phyloP scores from a whole-genome alignment of 148 eudicot genomes.

The Dysphania ambrosioides region DNA sequence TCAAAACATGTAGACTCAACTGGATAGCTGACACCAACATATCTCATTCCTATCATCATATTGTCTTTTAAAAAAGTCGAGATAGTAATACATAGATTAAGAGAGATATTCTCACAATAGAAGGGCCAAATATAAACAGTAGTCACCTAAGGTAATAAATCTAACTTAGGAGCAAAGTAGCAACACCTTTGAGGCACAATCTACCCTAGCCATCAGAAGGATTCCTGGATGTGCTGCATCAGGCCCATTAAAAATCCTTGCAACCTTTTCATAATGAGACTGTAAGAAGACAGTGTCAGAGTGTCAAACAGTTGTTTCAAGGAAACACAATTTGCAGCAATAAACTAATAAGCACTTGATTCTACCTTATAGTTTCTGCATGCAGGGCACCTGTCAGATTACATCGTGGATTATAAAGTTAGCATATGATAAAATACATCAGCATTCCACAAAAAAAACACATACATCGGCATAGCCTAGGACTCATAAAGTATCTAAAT shows the following conservation, averaged over 20 bases:
- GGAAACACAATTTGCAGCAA: constrained; percentile 2
- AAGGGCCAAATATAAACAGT: background rate
- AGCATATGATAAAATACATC: background rate
- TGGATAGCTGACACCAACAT: background rate
- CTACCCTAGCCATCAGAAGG: constrained; percentile 84
- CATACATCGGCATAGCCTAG: background rate
- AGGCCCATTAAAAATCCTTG: constrained; percentile 87
- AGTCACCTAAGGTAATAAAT: background rate
- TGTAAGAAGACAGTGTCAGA: constrained; percentile 36
- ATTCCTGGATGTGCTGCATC: constrained; percentile 86
- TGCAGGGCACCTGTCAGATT: constrained; percentile 85
- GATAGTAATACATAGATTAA: background rate
- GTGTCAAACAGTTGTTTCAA: constrained; percentile 7
- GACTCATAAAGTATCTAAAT: background rate
- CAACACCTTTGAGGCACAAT: constrained; percentile 85
- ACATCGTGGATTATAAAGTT: constrained; percentile 25
- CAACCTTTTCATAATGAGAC: constrained; percentile 98
- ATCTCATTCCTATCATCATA: background rate
- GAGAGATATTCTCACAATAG: background rate
- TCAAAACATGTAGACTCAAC: background rate
- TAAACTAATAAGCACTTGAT: constrained; percentile 4
- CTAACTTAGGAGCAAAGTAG: constrained; percentile 27
- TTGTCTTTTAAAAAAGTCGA: background rate
- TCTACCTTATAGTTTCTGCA: constrained; percentile 94
- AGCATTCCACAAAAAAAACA: too few relatives aligned